Evolutionary conservation across 2,329 filamentous ascomycete genomes (phyloP).

Genomic region (Fusarium aywerte): DNA sequence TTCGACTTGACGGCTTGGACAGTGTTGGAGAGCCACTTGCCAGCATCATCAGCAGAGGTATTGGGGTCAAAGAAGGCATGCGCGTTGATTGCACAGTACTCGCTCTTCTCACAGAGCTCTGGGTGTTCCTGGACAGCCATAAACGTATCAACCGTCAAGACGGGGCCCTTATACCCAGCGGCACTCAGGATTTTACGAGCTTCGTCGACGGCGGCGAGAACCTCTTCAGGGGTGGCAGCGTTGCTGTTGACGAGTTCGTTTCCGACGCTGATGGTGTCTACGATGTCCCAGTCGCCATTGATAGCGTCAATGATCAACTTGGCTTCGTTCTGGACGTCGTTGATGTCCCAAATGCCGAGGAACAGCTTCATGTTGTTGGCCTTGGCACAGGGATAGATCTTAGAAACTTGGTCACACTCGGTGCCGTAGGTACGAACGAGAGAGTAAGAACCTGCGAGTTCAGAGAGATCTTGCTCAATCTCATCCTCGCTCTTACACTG

Average conservation of each 20-base stretch:
- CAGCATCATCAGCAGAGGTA: slow-evolving; percentile 68
- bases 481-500: slow-evolving; percentile 74
- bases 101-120: slow-evolving; percentile 75
- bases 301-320: slow-evolving; percentile 69
- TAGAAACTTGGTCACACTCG: slow-evolving; percentile 78
- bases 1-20: slow-evolving; percentile 57
- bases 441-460: slow-evolving; percentile 64
- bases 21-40: slow-evolving; percentile 72
- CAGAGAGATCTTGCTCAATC: slow-evolving; percentile 72
- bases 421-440: slow-evolving; percentile 81
- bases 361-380: slow-evolving; percentile 76
- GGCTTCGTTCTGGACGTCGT: slow-evolving; percentile 66
- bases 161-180: slow-evolving; percentile 75
- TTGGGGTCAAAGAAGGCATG: slow-evolving; percentile 85
- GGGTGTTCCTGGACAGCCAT: slow-evolving; percentile 73
- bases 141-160: slow-evolving; percentile 86
- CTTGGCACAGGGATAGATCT: slow-evolving; percentile 70
- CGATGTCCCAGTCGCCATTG: slow-evolving; percentile 70
- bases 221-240: slow-evolving; percentile 60
- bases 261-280: slow-evolving; percentile 80
- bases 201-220: slow-evolving; percentile 67
- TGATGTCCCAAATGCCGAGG: slow-evolving; percentile 76
- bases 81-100: slow-evolving; percentile 83
- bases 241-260: slow-evolving; percentile 82
- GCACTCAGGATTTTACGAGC: slow-evolving; percentile 68